phyloP scores from a whole-genome alignment of 768 basidiomycete species.

The Agaricus sinodeliciosus region DNA sequence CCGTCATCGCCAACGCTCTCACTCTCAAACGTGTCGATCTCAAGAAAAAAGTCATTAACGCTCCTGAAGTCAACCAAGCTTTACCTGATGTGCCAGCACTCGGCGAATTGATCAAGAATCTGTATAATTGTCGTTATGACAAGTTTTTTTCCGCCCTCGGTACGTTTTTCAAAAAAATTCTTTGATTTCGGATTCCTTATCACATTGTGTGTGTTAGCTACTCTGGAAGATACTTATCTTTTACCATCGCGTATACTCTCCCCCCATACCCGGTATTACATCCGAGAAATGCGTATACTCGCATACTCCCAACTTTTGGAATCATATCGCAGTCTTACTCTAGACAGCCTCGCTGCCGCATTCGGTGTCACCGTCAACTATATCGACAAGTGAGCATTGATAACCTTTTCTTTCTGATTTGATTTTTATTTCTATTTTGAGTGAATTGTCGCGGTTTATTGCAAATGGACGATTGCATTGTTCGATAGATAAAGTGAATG shows the following conservation, averaged over 20 bases:
- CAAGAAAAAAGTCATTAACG: conserved; percentile 87
- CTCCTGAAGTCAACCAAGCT: conserved; percentile 85
- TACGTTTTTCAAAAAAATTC: conserved; percentile 22
- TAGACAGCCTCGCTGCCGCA: conserved; percentile 77
- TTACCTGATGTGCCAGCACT: conserved; percentile 79
- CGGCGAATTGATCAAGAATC: conserved; percentile 74
- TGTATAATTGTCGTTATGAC: conserved; percentile 92
- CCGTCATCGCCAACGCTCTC: conserved; percentile 74
- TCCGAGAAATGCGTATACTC: conserved; percentile 93
- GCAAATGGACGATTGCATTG: conserved; percentile 79
- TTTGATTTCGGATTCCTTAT: not conserved
- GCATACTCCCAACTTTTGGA: conserved; percentile 92
- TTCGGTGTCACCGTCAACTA: conserved; percentile 89
- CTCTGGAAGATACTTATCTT: conserved; percentile 82
- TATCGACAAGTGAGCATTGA: conserved; percentile 68
- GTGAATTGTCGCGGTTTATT: conserved; percentile 91
- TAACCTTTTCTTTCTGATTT: not conserved
- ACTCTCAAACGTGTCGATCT: conserved; percentile 77
- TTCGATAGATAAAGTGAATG: conserved; percentile 92
- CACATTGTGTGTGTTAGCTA: conserved; percentile 43
- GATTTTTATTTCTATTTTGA: conserved; percentile 19
- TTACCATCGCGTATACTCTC: conserved; percentile 82
- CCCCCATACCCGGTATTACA: conserved; percentile 83
- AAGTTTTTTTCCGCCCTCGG: conserved; percentile 91
- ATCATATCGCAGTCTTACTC: conserved; percentile 81